Base-by-base conservation (phyloP, 768 basidiomycete genomes). In the Collybia sp. region DNA sequence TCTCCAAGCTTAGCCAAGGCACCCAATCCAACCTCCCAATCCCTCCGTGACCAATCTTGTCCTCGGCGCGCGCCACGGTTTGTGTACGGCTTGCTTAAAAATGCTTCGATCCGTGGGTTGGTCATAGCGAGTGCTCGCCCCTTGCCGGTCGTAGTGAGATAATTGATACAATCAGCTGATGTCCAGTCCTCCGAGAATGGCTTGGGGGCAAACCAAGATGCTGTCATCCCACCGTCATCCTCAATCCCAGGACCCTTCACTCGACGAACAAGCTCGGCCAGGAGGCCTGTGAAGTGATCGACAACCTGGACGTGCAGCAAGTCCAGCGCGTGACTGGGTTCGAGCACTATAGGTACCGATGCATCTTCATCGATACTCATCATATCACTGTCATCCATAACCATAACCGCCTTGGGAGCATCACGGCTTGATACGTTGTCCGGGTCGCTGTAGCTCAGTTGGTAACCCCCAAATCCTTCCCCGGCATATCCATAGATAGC, bases 11-110 rank as follows among this genome's bases (percentile, higher is more conserved):
- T 58, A 30, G 58, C 63, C 56, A 91, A 54, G 42, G 67, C 69
- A 6, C 54, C 53, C 47, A 85, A 58, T 20, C 67, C 76, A 11
- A 74, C 67, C 51, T 73, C 67, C 88, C 88, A 91, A 54, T 82
- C 85, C 43, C 71, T 66, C 39, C 76, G 68, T 11, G 82, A 71
- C 87, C 87, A 92, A 51, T 90, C 85, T 55, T 80, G 76, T 1
- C 88, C 88, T n/a, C 76, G 64, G 39, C 85, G 74, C 12, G 77
- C 76, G 0, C 84, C 85, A 20, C 49, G 62, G 16, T 64, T 66
- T 31, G 64, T 58, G 50, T 76, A 71, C 35, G 80, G 73, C 40
- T 65, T 65, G 44, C 62, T 71, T 43, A 83, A 62, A 58, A 85
- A 86, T 30, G 68, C 64, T 19, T 72, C 72, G 36, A 81, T 61